A percentile compares a stretch with the other conserved stretches of the same genome.
Evolutionary conservation across 2,329 filamentous ascomycete genomes (phyloP).

Genomic region (Aspergillus sp.): DNA sequence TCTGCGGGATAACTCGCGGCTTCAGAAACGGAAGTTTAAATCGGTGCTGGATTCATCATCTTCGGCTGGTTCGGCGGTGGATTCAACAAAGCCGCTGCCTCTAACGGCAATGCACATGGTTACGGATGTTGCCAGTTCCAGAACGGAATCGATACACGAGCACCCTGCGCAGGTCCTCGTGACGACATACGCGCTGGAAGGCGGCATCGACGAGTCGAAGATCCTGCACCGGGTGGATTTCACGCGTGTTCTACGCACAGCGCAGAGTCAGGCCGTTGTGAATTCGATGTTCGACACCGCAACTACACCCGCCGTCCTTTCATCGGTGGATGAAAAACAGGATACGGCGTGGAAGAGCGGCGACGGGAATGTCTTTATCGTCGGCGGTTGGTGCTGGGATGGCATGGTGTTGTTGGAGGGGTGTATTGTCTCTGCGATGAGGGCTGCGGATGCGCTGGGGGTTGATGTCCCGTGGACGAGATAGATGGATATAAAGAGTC

Average conservation of each 20-base stretch:
- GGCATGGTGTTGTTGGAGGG: constrained; percentile 12
- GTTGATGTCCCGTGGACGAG: constrained; percentile 6
- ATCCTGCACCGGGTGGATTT: constrained; percentile 51
- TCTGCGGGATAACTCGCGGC: not conserved
- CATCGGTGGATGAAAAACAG: too few species aligned
- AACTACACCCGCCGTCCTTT: not conserved
- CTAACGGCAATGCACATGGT: constrained; percentile 8
- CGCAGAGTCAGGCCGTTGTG: constrained; percentile 40
- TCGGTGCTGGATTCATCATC: not conserved
- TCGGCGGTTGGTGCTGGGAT: constrained; percentile 12
- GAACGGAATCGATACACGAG: constrained; percentile 55
- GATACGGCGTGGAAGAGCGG: constrained; percentile 2
- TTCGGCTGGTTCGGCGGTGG: not conserved
- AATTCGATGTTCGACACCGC: not conserved
- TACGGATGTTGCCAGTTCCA: constrained; percentile 26
- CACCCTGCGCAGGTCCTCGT: constrained; percentile 54
- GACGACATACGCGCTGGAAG: constrained; percentile 52
- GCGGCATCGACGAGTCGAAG: constrained; percentile 36
- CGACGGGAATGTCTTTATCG: constrained; percentile 3
- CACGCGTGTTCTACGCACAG: constrained; percentile 53
- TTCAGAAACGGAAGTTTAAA: not conserved
- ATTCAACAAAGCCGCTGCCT: not conserved
- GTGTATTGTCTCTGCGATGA: constrained; percentile 10
- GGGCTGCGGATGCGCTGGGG: constrained; percentile 3
- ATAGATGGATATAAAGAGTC: not conserved